These are phyloP conservation scores for Fusarium liriodendri DNA, from an alignment of 2,329 filamentous ascomycete species.

Conservation along the genomic window DNA sequence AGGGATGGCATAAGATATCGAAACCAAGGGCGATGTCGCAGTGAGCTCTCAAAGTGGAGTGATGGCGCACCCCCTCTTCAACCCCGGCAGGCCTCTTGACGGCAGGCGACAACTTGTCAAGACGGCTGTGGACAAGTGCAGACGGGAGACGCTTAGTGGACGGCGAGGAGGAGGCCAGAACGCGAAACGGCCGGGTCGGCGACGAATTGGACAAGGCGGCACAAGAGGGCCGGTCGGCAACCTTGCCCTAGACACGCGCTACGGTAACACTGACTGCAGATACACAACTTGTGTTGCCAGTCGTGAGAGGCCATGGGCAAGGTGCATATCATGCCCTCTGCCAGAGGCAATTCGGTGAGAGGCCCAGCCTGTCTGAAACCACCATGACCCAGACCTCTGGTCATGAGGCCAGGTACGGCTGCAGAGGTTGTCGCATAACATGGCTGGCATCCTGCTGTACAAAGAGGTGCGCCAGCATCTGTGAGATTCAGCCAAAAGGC, in stretches of 20 bases:
- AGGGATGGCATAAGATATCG: constrained; percentile 25
- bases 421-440: constrained; percentile 21
- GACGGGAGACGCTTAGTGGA: constrained; percentile 20
- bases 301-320: constrained; percentile 24
- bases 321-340: constrained; percentile 28
- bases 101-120: constrained; percentile 39
- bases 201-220: constrained; percentile 26
- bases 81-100: constrained; percentile 29
- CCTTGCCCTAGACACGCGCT: constrained; percentile 34
- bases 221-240: constrained; percentile 27
- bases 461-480: constrained; percentile 14
- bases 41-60: constrained; percentile 38
- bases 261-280: constrained; percentile 35
- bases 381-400: constrained; percentile 11
- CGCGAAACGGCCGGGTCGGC: constrained; percentile 26
- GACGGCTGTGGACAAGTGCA: constrained; percentile 36
- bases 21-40: constrained; percentile 32
- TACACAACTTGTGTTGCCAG: constrained; percentile 32
- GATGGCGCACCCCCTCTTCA: constrained; percentile 41
- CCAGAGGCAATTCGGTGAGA: constrained; percentile 12
- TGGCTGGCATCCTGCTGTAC: constrained; percentile 19
- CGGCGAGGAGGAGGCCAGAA: constrained; percentile 27
- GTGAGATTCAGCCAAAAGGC: constrained; percentile 5
- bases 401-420: constrained; percentile 26
- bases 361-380: constrained; percentile 19